Conservation (phyloP, 2,329 filamentous ascomycete genomes). For the Daldinia sp. region DNA sequence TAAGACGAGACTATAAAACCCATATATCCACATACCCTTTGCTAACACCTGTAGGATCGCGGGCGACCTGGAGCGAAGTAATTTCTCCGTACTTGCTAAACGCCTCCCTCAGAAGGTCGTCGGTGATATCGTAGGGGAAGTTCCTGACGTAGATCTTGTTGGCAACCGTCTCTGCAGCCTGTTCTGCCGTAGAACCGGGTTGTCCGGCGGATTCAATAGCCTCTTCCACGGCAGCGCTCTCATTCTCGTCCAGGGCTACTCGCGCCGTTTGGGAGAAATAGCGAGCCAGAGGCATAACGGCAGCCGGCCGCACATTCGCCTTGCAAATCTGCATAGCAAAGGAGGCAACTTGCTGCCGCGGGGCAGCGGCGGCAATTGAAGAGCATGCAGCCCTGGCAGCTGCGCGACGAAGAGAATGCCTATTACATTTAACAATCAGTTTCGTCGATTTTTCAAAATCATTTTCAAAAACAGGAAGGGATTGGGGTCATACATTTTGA, state of each 20-base stretch:
- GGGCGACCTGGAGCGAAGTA: constrained; percentile 31
- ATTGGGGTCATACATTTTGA: constrained; percentile 36
- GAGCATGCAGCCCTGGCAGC: constrained; percentile 46
- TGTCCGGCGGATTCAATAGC: background rate
- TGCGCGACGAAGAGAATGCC: constrained; percentile 47
- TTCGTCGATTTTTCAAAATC: background rate
- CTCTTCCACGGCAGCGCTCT: constrained; percentile 11
- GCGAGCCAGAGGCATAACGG: constrained; percentile 38
- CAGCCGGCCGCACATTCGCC: constrained; percentile 35
- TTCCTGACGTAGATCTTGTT: constrained; percentile 71
- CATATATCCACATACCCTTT: constrained; percentile 44
- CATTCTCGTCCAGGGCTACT: constrained; percentile 33
- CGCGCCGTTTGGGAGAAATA: constrained; percentile 46
- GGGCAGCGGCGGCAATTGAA: constrained; percentile 40
- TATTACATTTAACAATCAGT: constrained; percentile 33
- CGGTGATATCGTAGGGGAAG: constrained; percentile 72
- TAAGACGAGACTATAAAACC: background rate
- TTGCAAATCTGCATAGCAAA: constrained; percentile 44
- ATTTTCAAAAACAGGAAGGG: background rate
- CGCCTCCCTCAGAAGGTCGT: constrained; percentile 65
- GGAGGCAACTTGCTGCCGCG: constrained; percentile 44
- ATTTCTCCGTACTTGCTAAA: constrained; percentile 58
- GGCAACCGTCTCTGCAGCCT: background rate
- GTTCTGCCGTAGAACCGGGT: no score
- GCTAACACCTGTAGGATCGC: constrained; percentile 44